These are phyloP conservation scores for Coleophoma cylindrospora DNA, from an alignment of 2,329 filamentous ascomycete species.

Conservation along the genomic window DNA sequence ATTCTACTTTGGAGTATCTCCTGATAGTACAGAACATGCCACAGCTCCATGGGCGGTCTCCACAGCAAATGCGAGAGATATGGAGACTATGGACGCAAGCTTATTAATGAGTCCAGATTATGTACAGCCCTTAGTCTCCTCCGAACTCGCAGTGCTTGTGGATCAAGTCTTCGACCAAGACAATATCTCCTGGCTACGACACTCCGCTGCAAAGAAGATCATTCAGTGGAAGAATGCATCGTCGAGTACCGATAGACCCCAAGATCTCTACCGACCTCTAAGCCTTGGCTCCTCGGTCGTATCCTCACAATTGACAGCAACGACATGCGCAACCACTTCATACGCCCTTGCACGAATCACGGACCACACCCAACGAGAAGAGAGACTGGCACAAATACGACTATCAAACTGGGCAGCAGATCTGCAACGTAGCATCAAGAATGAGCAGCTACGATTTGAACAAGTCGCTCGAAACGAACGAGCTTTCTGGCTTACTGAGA, in stretches of 20 bases:
- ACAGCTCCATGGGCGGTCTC: slow-evolving; percentile 69
- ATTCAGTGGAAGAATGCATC: slow-evolving; percentile 58
- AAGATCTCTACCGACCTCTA: slow-evolving; percentile 32
- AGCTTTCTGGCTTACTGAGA: slow-evolving; percentile 64
- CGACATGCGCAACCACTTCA: slow-evolving; percentile 32
- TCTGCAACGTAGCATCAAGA: slow-evolving; percentile 69
- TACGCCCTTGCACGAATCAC: slow-evolving; percentile 57
- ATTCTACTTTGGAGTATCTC: slow-evolving; percentile 54
- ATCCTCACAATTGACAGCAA: slow-evolving; percentile 18
- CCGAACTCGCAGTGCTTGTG: slow-evolving; percentile 69
- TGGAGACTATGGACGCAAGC: slow-evolving; percentile 87
- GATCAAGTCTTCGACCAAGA: slow-evolving; percentile 71
- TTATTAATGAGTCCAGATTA: slow-evolving; percentile 91
- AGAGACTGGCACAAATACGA: slow-evolving; percentile 60
- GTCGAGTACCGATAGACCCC: slow-evolving; percentile 20
- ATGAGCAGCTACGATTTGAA: slow-evolving; percentile 67
- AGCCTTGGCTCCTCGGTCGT: slow-evolving; percentile 11
- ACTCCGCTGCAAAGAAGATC: slow-evolving; percentile 78
- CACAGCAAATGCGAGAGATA: slow-evolving; percentile 64
- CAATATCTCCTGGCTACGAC: slow-evolving; percentile 74
- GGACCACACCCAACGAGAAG: slow-evolving; percentile 54
- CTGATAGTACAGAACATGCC: slow-evolving; percentile 16
- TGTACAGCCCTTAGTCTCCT: slow-evolving; percentile 70
- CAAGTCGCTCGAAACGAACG: slow-evolving; percentile 56
- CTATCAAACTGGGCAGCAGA: slow-evolving; percentile 80